phyloP scores from a whole-genome alignment of 805 yeast species.

The Saturnispora diversa region DNA sequence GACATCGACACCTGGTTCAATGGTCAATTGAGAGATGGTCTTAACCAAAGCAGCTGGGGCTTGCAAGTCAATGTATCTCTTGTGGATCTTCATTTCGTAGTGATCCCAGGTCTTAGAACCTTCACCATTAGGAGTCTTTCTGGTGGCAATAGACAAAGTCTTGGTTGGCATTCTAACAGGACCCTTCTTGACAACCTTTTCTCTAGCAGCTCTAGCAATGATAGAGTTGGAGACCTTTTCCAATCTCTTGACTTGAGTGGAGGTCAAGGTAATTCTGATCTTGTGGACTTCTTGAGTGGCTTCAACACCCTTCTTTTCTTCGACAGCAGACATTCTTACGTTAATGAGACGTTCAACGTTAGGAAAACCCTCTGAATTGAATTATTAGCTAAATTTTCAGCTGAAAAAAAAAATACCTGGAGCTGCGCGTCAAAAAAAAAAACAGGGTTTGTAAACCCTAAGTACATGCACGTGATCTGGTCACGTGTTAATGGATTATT shows the following conservation, averaged over 20 bases:
- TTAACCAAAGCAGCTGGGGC: conserved; percentile 91
- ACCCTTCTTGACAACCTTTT: conserved; percentile 88
- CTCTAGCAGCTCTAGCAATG: conserved; percentile 75
- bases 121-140: conserved; percentile 99
- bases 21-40: conserved; percentile 95
- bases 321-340: conserved; percentile 49
- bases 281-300: conserved; percentile 80
- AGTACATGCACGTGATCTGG: conserved; percentile 3
- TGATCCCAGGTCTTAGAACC: conserved; percentile 99
- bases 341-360: conserved; percentile 30
- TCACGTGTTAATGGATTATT: no score
- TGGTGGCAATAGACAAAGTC: conserved; percentile 95
- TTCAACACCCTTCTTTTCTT: conserved; percentile 79
- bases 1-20: conserved; percentile 99
- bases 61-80: conserved; percentile 97
- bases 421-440: neutral
- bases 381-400: neutral
- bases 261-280: conserved; percentile 98
- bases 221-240: conserved; percentile 93
- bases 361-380: neutral
- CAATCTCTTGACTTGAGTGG: conserved; percentile 97
- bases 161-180: conserved; percentile 99
- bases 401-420: no score
- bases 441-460: conserved; percentile 4
- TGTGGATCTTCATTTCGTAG: conserved; percentile 99